Conservation (phyloP, 2,329 filamentous ascomycete genomes). For the Helicocarpus griseus region DNA sequence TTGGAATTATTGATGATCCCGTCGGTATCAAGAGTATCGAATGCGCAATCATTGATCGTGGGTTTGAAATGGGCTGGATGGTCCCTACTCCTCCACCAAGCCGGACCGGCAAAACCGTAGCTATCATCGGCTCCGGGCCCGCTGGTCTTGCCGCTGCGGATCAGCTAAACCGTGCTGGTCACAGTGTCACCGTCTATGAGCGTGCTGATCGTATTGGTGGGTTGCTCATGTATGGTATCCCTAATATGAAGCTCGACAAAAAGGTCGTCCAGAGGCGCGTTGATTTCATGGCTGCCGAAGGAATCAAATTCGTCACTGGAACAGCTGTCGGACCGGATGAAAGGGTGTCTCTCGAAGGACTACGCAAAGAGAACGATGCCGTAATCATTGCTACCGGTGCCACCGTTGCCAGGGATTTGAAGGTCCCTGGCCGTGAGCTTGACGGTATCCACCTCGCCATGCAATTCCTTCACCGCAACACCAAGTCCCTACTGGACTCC, state of each 20-base stretch:
- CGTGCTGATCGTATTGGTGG: slow-evolving; percentile 83
- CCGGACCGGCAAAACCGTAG: slow-evolving; percentile 79
- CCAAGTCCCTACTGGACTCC: slow-evolving; percentile 91
- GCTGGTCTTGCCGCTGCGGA: slow-evolving; percentile 84
- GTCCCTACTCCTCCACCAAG: slow-evolving; percentile 66
- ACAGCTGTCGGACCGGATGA: slow-evolving; percentile 68
- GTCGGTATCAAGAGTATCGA: slow-evolving; percentile 98
- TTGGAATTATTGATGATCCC: slow-evolving; percentile 93
- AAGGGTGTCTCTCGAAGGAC: slow-evolving; percentile 56
- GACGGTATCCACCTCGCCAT: slow-evolving; percentile 92
- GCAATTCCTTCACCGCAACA: slow-evolving; percentile 96
- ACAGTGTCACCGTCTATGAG: slow-evolving; percentile 84
- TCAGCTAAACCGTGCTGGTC: slow-evolving; percentile 87
- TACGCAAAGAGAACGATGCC: slow-evolving; percentile 66
- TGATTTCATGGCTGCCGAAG: slow-evolving; percentile 88
- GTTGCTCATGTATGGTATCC: slow-evolving; percentile 95
- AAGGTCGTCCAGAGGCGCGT: slow-evolving; percentile 90
- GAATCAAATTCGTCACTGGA: slow-evolving; percentile 70
- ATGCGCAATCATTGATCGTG: slow-evolving; percentile 93
- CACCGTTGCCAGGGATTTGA: slow-evolving; percentile 84
- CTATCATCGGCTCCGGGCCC: slow-evolving; percentile 84
- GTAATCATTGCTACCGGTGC: slow-evolving; percentile 88
- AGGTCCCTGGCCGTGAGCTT: slow-evolving; percentile 78
- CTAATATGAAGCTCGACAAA: slow-evolving; percentile 99
- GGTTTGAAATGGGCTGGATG: slow-evolving; percentile 99